These are phyloP conservation scores for Aspergillus ostianus DNA, from an alignment of 495 filamentous ascomycete species.

Conservation along the genomic window DNA sequence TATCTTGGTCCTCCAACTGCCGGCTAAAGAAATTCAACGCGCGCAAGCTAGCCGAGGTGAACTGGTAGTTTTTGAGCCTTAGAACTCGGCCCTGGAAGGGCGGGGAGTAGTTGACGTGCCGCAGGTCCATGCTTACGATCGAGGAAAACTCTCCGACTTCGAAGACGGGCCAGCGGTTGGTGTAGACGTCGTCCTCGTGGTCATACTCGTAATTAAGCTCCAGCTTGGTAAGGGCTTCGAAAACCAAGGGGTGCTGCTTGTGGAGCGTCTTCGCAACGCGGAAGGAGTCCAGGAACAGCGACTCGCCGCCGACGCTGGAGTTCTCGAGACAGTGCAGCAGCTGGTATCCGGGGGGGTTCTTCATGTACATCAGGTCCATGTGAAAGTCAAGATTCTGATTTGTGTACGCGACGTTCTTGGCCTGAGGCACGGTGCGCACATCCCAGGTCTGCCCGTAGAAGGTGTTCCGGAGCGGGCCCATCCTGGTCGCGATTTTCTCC, in stretches of 20 bases:
- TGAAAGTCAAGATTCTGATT: conserved; percentile 75
- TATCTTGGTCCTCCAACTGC: conserved; percentile 44
- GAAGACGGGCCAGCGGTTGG: conserved; percentile 53
- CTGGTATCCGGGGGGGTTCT: conserved; percentile 74
- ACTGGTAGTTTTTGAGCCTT: neutral
- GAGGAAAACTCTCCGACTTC: conserved; percentile 26
- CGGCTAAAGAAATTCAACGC: conserved; percentile 38
- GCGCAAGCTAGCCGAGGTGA: conserved; percentile 13
- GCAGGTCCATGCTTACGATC: conserved; percentile 18
- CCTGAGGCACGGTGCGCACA: conserved; percentile 69
- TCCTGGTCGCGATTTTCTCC: conserved; percentile 61
- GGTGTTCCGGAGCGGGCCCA: conserved; percentile 73
- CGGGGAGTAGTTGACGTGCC: conserved; percentile 66
- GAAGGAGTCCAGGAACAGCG: conserved; percentile 74
- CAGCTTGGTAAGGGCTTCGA: conserved; percentile 39
- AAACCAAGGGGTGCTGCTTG: conserved; percentile 17
- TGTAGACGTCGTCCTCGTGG: conserved; percentile 61
- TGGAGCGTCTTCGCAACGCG: conserved; percentile 54
- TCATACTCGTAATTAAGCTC: conserved; percentile 65
- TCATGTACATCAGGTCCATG: conserved; percentile 90
- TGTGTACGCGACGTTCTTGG: conserved; percentile 92
- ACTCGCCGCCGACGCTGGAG: conserved; percentile 71
- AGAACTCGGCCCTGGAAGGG: conserved; percentile 60
- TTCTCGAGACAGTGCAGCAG: conserved; percentile 83
- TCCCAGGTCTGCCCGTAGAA: conserved; percentile 93